Conservation (phyloP, 345 rosid species). For the Pistacia atlantica region DNA sequence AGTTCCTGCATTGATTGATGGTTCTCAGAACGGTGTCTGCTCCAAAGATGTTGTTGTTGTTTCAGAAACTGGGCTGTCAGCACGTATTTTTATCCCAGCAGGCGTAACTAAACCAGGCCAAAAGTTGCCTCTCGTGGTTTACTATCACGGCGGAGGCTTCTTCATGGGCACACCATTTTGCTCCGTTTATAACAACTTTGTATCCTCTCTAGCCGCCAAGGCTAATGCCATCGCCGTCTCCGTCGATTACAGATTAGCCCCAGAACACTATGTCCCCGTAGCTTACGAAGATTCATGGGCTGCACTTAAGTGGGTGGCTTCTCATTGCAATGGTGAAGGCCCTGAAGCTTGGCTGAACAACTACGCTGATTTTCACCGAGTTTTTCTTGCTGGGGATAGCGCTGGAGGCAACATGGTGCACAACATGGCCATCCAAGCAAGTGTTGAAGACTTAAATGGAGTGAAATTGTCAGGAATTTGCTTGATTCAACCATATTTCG, state of each 20-base stretch:
- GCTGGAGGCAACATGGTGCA: conserved; percentile 44
- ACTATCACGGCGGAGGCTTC: conserved; percentile 47
- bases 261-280: conserved; percentile 35
- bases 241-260: conserved; percentile 43
- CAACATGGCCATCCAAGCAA: conserved; percentile 23
- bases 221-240: conserved; percentile 35
- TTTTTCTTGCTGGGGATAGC: conserved; percentile 43
- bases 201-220: conserved; percentile 21
- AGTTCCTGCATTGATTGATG: conserved; percentile 27
- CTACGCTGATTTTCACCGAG: conserved; percentile 29
- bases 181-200: conserved; percentile 24
- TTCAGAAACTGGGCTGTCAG: conserved; percentile 24
- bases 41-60: conserved; percentile 33
- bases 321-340: conserved; percentile 29
- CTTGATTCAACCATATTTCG: conserved; percentile 40
- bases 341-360: conserved; percentile 39
- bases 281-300: conserved; percentile 48
- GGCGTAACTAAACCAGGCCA: neutral
- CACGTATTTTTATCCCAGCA: conserved; percentile 35
- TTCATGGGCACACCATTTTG: conserved; percentile 27
- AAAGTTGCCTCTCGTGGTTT: conserved; percentile 40
- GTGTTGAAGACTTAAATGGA: conserved; percentile 5
- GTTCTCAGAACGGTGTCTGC: conserved; percentile 22
- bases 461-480: conserved; percentile 26
- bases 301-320: conserved; percentile 41